Percentiles rank a stretch among this genome's conserved stretches.
These are phyloP conservation scores for Euptelea pleiosperma DNA, from an alignment of 164 flowering plant genomes.

Conservation along the genomic window DNA sequence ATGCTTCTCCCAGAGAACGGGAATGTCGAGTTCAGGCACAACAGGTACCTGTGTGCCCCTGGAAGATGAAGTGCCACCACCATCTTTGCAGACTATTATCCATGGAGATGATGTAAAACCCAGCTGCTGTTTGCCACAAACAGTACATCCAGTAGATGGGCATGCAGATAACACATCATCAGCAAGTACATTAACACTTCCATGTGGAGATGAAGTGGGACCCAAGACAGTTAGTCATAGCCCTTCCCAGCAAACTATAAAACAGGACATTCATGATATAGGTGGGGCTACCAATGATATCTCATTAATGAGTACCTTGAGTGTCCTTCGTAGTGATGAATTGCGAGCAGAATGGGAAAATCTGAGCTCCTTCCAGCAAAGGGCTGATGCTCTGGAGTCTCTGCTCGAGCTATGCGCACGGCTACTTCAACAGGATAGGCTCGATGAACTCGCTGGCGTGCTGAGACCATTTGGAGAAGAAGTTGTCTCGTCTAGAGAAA, in stretches of 20 bases:
- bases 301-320: conserved; percentile 32
- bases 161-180: conserved; percentile 24
- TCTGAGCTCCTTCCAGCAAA: conserved; percentile 41
- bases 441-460: conserved; percentile 77
- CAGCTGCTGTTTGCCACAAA: conserved; percentile 4
- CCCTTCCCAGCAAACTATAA: conserved; percentile 16
- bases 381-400: conserved; percentile 86
- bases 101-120: conserved; percentile 20
- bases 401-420: conserved; percentile 88
- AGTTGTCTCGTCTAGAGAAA: conserved; percentile 74
- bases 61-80: conserved; percentile 21
- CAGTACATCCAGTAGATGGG: conserved; percentile 9
- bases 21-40: conserved; percentile 10
- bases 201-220: conserved; percentile 22
- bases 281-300: conserved; percentile 24
- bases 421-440: conserved; percentile 64
- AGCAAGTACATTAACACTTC: conserved; percentile 13
- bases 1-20: conserved; percentile 9
- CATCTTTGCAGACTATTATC: conserved; percentile 13
- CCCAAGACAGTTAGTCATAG: conserved; percentile 13
- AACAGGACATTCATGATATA: conserved; percentile 16
- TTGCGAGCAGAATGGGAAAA: conserved; percentile 32
- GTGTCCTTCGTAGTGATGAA: conserved; percentile 30
- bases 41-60: conserved; percentile 7
- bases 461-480: conserved; percentile 77